Percentiles rank a stretch among this genome's conserved stretches.
These are phyloP conservation scores for Linnemannia exigua DNA, from an alignment of 192 early-diverging fungal species.

Conservation along the genomic window DNA sequence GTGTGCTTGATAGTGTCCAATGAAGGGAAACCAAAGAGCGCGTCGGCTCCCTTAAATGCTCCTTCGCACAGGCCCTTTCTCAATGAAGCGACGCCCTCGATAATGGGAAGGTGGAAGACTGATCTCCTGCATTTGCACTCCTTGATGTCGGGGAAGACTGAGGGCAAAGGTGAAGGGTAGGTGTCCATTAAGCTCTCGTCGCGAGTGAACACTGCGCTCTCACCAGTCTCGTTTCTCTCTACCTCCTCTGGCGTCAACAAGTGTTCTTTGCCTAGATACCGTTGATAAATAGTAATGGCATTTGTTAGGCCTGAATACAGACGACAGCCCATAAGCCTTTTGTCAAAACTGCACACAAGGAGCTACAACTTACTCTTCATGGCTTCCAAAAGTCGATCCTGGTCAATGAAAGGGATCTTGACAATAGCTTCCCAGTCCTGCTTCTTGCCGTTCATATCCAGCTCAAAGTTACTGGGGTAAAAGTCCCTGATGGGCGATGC, in stretches of 20 bases:
- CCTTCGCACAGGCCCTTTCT: conserved; percentile 74
- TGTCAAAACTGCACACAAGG: neutral
- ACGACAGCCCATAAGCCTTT: too few species aligned
- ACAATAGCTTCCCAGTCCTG: conserved; percentile 99
- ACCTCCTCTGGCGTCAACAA: conserved; percentile 71
- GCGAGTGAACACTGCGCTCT: conserved; percentile 76
- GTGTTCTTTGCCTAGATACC: conserved; percentile 66
- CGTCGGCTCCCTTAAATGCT: conserved; percentile 69
- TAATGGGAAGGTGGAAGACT: conserved; percentile 71
- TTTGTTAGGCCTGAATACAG: neutral
- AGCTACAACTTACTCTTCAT: conserved; percentile 64
- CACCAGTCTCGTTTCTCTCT: conserved; percentile 70
- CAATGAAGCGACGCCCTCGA: conserved; percentile 67
- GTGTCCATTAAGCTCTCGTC: conserved; percentile 45
- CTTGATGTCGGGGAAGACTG: conserved; percentile 78
- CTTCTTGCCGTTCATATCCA: conserved; percentile 99
- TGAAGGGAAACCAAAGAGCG: conserved; percentile 91
- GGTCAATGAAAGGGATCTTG: conserved; percentile 97
- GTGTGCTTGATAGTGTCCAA: conserved; percentile 84
- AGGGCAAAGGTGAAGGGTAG: conserved; percentile 74
- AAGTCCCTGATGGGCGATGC: conserved; percentile 95
- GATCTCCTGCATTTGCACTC: conserved; percentile 57
- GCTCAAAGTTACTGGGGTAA: conserved; percentile 91
- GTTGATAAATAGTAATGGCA: neutral
- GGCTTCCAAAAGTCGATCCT: conserved; percentile 84